Percentiles rank a stretch among this genome's conserved stretches.
Conservation (phyloP, 2,329 filamentous ascomycete species). For the Metarhizium rileyi region DNA sequence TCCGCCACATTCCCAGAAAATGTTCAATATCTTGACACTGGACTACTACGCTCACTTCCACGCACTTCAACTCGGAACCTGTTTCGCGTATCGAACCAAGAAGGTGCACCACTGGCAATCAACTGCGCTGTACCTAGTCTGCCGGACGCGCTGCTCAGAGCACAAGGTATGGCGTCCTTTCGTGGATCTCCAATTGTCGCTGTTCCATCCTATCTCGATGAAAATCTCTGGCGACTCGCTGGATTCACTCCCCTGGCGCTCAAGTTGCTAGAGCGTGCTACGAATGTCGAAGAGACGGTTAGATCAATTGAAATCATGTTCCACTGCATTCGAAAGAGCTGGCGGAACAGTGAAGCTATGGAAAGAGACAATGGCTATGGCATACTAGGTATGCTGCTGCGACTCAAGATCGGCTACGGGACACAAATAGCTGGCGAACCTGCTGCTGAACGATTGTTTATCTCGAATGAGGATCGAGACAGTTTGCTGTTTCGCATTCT, state of each 20-base stretch:
- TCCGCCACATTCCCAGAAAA: slow-evolving; percentile 73
- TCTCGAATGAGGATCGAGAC: slow-evolving; percentile 45
- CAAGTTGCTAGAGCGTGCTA: slow-evolving; percentile 72
- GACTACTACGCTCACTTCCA: slow-evolving; percentile 67
- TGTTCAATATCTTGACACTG: slow-evolving; percentile 67
- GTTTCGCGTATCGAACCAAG: slow-evolving; percentile 26
- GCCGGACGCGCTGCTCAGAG: slow-evolving; percentile 75
- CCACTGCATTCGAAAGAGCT: slow-evolving; percentile 77
- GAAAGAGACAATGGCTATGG: slow-evolving; percentile 91
- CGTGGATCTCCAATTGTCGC: slow-evolving; percentile 75
- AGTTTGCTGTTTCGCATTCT: slow-evolving; percentile 55
- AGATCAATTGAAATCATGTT: slow-evolving; percentile 77
- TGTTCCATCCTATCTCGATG: slow-evolving; percentile 76
- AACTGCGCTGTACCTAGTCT: slow-evolving; percentile 83
- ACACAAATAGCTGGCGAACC: slow-evolving; percentile 20
- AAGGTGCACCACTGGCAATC: slow-evolving; percentile 68
- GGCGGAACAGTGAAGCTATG: slow-evolving; percentile 98
- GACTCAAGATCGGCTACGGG: slow-evolving; percentile 64
- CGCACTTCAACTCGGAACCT: slow-evolving; percentile 57
- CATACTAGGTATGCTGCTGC: slow-evolving; percentile 72
- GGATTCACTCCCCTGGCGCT: slow-evolving; percentile 80
- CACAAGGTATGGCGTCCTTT: slow-evolving; percentile 72
- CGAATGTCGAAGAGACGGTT: slow-evolving; percentile 58
- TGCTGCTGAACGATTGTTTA: slow-evolving; percentile 27
- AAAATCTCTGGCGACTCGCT: slow-evolving; percentile 86